phyloP scores from a whole-genome alignment of 176 grass and related monocot species.

The Ensete glaucum region DNA sequence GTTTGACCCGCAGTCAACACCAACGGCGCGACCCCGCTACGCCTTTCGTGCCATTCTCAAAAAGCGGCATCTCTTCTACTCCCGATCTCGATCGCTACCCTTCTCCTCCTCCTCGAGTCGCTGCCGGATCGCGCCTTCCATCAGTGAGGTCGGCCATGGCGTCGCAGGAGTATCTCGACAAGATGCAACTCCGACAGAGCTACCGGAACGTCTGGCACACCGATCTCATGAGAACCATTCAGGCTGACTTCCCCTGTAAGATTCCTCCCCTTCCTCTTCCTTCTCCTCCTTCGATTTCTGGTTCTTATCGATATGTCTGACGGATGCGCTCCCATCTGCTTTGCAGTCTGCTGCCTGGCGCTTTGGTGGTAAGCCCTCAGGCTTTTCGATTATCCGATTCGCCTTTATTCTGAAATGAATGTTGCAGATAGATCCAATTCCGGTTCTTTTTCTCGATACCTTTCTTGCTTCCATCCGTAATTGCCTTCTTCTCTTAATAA shows the following conservation, averaged over 20 bases:
- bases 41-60: too few species aligned
- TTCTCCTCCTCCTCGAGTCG: neutral
- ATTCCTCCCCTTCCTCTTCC: too few species aligned
- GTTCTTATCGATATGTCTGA: neutral
- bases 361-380: conserved; percentile 7
- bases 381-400: neutral
- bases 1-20: too few species aligned
- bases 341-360: neutral
- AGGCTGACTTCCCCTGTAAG: conserved; percentile 70
- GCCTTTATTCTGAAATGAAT: too few species aligned
- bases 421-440: neutral
- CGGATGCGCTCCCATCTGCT: neutral
- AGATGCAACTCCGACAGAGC: conserved; percentile 88
- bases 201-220: conserved; percentile 96
- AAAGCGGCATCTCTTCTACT: too few species aligned
- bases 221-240: conserved; percentile 59
- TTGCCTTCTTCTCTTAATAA: neutral
- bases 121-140: neutral
- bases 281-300: neutral
- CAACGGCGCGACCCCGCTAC: too few species aligned
- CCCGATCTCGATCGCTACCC: neutral
- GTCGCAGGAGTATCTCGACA: conserved; percentile 64
- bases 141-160: conserved; percentile 19
- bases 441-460: conserved; percentile 1
- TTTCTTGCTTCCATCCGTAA: too few species aligned